Percentiles rank a stretch among this genome's conserved stretches.
Conservation (phyloP, 75 land plant species). For the Azolla pinnata region DNA sequence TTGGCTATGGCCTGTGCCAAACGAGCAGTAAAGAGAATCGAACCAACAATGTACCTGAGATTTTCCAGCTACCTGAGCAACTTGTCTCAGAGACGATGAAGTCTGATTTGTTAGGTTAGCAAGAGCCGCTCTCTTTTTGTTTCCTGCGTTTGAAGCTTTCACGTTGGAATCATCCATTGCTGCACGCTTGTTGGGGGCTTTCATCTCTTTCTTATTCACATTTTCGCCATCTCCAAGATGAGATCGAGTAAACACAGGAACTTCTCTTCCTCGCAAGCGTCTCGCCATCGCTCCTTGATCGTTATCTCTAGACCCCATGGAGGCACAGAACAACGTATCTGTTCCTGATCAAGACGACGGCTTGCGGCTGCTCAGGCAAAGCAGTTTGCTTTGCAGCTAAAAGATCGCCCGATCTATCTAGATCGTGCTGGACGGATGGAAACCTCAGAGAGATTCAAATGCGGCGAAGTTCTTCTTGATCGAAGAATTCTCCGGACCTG, state of each 20-base stretch:
- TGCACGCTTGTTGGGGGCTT: conserved; percentile 25
- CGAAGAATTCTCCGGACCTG: no score
- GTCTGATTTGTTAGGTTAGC: conserved; percentile 38
- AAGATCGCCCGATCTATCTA: neutral
- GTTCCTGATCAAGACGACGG: neutral
- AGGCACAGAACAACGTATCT: neutral
- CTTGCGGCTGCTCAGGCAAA: neutral
- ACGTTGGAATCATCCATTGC: conserved; percentile 22
- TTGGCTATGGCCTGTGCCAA: no score
- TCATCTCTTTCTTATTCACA: neutral
- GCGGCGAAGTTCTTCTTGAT: no score
- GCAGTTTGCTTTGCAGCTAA: neutral
- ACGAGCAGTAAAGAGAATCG: no score
- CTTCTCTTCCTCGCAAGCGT: conserved; percentile 2
- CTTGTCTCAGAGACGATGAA: no score
- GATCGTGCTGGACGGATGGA: neutral
- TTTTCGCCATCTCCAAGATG: neutral
- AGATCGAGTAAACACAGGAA: neutral
- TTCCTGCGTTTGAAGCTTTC: conserved; percentile 19
- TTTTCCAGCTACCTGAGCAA: no score
- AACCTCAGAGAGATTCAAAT: no score
- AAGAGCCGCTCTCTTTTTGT: conserved; percentile 55
- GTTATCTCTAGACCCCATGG: conserved; percentile 1
- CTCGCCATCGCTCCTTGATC: neutral
- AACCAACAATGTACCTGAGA: no score